These are phyloP conservation scores for Nemophila menziesii DNA, from an alignment of 257 asterid genomes.

Conservation along the genomic window DNA sequence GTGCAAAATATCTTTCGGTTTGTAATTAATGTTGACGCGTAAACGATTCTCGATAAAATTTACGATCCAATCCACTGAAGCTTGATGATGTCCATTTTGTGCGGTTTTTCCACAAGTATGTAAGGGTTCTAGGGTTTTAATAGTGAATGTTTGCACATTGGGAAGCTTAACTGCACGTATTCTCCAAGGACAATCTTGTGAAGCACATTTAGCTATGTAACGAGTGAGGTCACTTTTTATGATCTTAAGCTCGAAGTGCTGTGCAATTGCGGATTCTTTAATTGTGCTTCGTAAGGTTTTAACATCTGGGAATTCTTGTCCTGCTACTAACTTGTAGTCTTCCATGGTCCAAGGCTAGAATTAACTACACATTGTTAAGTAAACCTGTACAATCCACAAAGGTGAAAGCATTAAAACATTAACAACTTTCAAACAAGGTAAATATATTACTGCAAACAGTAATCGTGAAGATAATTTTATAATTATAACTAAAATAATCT, in stretches of 20 bases:
- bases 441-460: background rate
- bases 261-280: slow-evolving; percentile 75
- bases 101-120: slow-evolving; percentile 61
- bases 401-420: background rate
- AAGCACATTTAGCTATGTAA: slow-evolving; percentile 66
- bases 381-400: background rate
- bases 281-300: slow-evolving; percentile 60
- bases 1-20: slow-evolving; percentile 65
- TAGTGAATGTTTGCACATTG: slow-evolving; percentile 47
- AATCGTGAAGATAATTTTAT: background rate
- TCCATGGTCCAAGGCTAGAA: slow-evolving; percentile 29
- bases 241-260: slow-evolving; percentile 64
- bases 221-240: slow-evolving; percentile 63
- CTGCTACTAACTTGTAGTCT: slow-evolving; percentile 33
- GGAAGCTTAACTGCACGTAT: slow-evolving; percentile 78
- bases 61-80: slow-evolving; percentile 80
- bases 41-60: slow-evolving; percentile 58
- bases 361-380: background rate
- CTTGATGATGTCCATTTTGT: slow-evolving; percentile 67
- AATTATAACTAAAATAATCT: background rate
- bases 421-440: background rate
- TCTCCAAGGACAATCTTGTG: slow-evolving; percentile 76
- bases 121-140: slow-evolving; percentile 49
- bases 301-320: slow-evolving; percentile 70
- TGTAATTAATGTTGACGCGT: slow-evolving; percentile 58